Percentiles rank a stretch among this genome's conserved stretches.
Evolutionary conservation across 805 yeast species (phyloP).

Genomic region (Candida fluviatilis): DNA sequence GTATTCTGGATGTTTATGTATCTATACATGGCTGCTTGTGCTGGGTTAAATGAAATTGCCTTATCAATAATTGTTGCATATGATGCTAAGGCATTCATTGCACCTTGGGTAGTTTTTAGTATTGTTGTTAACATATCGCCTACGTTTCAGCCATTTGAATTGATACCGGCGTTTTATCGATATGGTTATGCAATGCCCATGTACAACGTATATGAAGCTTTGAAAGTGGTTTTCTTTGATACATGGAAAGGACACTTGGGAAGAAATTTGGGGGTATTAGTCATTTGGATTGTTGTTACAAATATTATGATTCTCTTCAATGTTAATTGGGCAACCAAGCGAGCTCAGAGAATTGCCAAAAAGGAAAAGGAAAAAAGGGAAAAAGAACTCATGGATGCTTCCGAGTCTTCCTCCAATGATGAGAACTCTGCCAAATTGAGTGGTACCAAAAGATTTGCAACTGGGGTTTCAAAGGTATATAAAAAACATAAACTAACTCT

Average conservation of each 20-base stretch:
- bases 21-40: conserved; percentile 24
- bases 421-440: background rate
- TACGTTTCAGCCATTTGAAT: conserved; percentile 30
- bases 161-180: conserved; percentile 27
- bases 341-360: conserved; percentile 7
- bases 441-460: background rate
- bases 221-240: conserved; percentile 30
- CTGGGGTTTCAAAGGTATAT: background rate
- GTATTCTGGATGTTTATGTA: conserved; percentile 30
- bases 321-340: conserved; percentile 7
- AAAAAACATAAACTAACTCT: background rate
- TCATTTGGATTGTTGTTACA: conserved; percentile 23
- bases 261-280: conserved; percentile 24
- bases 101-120: conserved; percentile 28
- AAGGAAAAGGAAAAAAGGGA: conserved; percentile 7
- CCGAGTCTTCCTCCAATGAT: background rate
- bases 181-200: conserved; percentile 37
- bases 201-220: conserved; percentile 26
- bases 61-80: conserved; percentile 16
- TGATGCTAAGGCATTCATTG: conserved; percentile 15
- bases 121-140: conserved; percentile 28
- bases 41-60: conserved; percentile 24
- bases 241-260: conserved; percentile 32
- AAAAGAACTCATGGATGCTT: conserved; percentile 4
- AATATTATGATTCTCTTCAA: conserved; percentile 11